phyloP scores from a whole-genome alignment of 352 stramenopile species.

The Phytophthora sansomeana region DNA sequence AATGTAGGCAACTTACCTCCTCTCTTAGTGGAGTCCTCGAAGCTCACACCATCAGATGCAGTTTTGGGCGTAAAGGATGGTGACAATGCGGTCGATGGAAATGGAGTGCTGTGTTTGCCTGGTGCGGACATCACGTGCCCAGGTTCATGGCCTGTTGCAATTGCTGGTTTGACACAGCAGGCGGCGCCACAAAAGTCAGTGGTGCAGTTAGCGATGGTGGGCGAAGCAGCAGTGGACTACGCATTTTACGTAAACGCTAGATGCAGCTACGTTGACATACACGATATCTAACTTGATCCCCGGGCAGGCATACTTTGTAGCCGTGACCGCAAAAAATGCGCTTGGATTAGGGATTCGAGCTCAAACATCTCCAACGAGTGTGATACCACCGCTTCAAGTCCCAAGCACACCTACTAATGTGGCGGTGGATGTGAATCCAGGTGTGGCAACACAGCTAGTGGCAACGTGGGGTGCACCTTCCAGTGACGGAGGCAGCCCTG shows the following conservation, averaged over 20 bases:
- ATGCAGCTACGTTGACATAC: slow-evolving; percentile 67
- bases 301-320: slow-evolving; percentile 85
- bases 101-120: slow-evolving; percentile 53
- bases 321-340: slow-evolving; percentile 90
- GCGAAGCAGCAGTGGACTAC: slow-evolving; percentile 72
- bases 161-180: slow-evolving; percentile 21
- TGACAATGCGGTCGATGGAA: slow-evolving; percentile 69
- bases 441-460: slow-evolving; percentile 79
- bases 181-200: slow-evolving; percentile 13
- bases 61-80: slow-evolving; percentile 79
- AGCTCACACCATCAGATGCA: slow-evolving; percentile 55
- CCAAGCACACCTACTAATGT: slow-evolving; percentile 78
- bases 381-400: slow-evolving; percentile 79
- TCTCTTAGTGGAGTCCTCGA: slow-evolving; percentile 65
- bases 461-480: slow-evolving; percentile 57
- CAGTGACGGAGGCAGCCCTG: slow-evolving; percentile 66
- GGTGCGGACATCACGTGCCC: slow-evolving; percentile 49
- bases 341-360: slow-evolving; percentile 67
- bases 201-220: slow-evolving; percentile 30
- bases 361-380: slow-evolving; percentile 46
- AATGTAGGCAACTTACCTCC: slow-evolving; percentile 65
- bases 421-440: slow-evolving; percentile 70
- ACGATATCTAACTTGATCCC: slow-evolving; percentile 75
- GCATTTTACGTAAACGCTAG: slow-evolving; percentile 75
- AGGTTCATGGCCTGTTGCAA: slow-evolving; percentile 48